Evolutionary conservation across 2,329 filamentous ascomycete species (phyloP).

Genomic region (Fusarium sp.): DNA sequence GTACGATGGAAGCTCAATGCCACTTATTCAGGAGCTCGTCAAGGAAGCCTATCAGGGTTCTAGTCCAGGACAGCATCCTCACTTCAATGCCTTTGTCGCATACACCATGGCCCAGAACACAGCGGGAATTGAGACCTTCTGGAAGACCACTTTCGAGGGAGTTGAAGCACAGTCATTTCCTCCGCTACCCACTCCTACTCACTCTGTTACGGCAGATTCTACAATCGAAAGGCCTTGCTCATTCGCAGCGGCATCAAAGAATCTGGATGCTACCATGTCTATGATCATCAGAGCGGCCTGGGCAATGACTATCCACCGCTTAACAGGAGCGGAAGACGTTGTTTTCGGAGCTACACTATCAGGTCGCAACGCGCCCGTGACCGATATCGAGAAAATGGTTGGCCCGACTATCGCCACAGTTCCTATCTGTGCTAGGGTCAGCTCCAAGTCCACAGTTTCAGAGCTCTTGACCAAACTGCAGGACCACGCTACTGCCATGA

Average conservation of each 20-base stretch:
- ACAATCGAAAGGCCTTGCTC: not conserved
- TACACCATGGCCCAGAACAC: not conserved
- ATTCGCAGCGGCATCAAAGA: not conserved
- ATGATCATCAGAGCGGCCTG: constrained; percentile 44
- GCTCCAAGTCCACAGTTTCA: constrained; percentile 42
- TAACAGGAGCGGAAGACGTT: constrained; percentile 39
- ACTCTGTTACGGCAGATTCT: not conserved
- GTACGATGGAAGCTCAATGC: constrained; percentile 58
- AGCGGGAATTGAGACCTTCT: not conserved
- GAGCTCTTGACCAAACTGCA: constrained; percentile 58
- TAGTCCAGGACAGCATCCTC: not conserved
- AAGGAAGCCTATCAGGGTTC: not conserved
- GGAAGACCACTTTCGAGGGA: not conserved
- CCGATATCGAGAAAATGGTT: constrained; percentile 39
- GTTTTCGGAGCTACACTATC: constrained; percentile 46
- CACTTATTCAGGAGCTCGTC: constrained; percentile 6
- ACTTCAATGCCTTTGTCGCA: not conserved
- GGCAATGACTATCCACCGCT: constrained; percentile 42
- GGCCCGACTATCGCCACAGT: constrained; percentile 54
- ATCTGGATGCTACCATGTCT: constrained; percentile 1
- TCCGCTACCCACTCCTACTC: not conserved
- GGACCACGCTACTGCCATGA: constrained; percentile 32
- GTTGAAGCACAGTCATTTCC: not conserved
- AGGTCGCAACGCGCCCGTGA: constrained; percentile 45
- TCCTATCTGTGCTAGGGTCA: constrained; percentile 16